phyloP scores from a whole-genome alignment of 495 filamentous ascomycete species.

The Talaromyces wortmannii region DNA sequence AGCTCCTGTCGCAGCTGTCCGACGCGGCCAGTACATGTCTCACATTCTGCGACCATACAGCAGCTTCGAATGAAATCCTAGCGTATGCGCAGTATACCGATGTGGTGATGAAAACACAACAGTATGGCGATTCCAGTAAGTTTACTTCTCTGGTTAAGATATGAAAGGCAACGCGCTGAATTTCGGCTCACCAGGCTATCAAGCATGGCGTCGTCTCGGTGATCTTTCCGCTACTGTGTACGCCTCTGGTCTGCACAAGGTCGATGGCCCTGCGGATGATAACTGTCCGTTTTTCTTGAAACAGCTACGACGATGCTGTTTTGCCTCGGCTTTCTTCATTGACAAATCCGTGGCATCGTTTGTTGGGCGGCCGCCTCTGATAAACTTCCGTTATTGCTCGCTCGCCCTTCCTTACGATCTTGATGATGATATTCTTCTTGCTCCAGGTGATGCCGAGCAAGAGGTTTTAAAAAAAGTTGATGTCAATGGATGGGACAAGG shows the following conservation, averaged over 20 bases:
- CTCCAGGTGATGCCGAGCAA: conserved; percentile 34
- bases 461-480: conserved; percentile 38
- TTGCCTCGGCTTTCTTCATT: conserved; percentile 42
- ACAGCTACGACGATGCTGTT: conserved; percentile 44
- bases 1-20: conserved; percentile 27
- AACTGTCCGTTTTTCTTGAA: conserved; percentile 43
- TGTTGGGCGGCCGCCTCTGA: conserved; percentile 48
- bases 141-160: neutral
- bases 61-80: conserved; percentile 40
- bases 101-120: conserved; percentile 34
- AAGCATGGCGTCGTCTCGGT: conserved; percentile 46
- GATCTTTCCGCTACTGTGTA: conserved; percentile 47
- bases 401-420: conserved; percentile 52
- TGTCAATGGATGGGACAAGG: conserved; percentile 46
- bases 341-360: conserved; percentile 49
- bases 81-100: conserved; percentile 38
- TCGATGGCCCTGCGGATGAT: conserved; percentile 28
- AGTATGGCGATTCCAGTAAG: conserved; percentile 48
- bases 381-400: conserved; percentile 48
- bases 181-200: conserved; percentile 25
- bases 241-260: conserved; percentile 52
- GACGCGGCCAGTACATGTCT: conserved; percentile 37
- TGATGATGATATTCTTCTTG: conserved; percentile 42
- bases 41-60: conserved; percentile 38
- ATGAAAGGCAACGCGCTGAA: neutral